Evolutionary conservation across 2,329 filamentous ascomycete genomes (phyloP).

Genomic region (Neofusicoccum cordaticola): DNA sequence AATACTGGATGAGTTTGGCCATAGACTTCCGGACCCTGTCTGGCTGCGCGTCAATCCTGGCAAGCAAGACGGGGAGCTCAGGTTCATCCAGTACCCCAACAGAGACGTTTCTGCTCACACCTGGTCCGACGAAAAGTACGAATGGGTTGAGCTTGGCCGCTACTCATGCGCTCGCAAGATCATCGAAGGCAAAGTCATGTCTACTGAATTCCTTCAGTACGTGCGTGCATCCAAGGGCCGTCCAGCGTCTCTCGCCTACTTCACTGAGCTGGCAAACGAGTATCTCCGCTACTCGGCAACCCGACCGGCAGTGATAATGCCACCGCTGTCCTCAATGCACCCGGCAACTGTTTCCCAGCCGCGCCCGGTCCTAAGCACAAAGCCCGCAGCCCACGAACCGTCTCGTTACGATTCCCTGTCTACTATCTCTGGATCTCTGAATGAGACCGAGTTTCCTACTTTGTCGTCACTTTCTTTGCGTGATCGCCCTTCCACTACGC

Average conservation of each 20-base stretch:
- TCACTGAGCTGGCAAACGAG: slow-evolving; percentile 38
- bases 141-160: slow-evolving; percentile 47
- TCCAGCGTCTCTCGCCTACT: slow-evolving; percentile 39
- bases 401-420: slow-evolving; percentile 9
- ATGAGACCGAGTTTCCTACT: slow-evolving; percentile 1
- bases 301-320: background rate
- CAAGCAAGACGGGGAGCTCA: slow-evolving; percentile 40
- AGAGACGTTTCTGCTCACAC: slow-evolving; percentile 48
- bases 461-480: background rate
- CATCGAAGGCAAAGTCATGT: slow-evolving; percentile 35
- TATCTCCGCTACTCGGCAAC: slow-evolving; percentile 10
- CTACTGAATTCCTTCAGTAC: background rate
- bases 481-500: background rate
- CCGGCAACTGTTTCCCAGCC: background rate
- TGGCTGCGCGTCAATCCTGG: slow-evolving; percentile 35
- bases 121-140: slow-evolving; percentile 40
- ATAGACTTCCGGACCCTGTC: slow-evolving; percentile 40
- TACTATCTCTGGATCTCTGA: background rate
- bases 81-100: slow-evolving; percentile 48
- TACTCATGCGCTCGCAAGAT: slow-evolving; percentile 42
- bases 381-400: background rate
- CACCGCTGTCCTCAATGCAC: background rate
- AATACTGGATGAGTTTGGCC: slow-evolving; percentile 40
- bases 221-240: slow-evolving; percentile 29
- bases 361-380: background rate